These are phyloP conservation scores for Clohesyomyces aquaticus DNA, from an alignment of 495 filamentous ascomycete genomes.

Conservation along the genomic window DNA sequence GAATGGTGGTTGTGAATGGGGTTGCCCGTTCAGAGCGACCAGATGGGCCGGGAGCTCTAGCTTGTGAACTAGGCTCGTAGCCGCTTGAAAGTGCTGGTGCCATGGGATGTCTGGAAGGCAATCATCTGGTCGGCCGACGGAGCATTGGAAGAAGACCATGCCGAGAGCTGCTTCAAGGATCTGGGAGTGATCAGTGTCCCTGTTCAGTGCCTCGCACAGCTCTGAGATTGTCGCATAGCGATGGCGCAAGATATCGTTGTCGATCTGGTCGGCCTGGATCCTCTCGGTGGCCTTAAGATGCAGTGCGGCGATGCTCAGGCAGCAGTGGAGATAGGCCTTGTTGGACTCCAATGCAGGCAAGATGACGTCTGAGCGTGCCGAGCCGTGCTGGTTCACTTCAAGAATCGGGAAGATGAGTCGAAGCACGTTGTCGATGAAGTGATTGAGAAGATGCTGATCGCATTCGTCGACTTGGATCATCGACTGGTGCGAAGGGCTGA, in stretches of 20 bases:
- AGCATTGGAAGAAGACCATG: constrained; percentile 97
- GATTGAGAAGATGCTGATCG: constrained; percentile 83
- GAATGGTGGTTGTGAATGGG: constrained; percentile 73
- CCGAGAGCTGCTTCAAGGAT: constrained; percentile 93
- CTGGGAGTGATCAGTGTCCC: constrained; percentile 78
- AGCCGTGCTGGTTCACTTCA: constrained; percentile 83
- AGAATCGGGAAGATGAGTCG: constrained; percentile 89
- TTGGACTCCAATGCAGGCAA: constrained; percentile 85
- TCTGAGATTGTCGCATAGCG: constrained; percentile 85
- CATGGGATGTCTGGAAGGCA: constrained; percentile 91
- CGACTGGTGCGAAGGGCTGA: constrained; percentile 60
- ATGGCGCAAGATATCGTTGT: constrained; percentile 92
- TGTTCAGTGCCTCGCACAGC: constrained; percentile 79
- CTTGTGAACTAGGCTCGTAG: constrained; percentile 75
- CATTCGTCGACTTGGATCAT: constrained; percentile 86
- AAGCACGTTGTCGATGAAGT: constrained; percentile 88
- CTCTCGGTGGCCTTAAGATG: constrained; percentile 82
- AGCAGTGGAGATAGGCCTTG: constrained; percentile 93
- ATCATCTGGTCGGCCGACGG: constrained; percentile 84
- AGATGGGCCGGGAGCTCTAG: constrained; percentile 74
- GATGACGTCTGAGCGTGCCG: constrained; percentile 75
- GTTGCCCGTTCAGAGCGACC: constrained; percentile 57
- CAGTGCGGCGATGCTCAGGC: constrained; percentile 91
- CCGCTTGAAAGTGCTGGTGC: constrained; percentile 95
- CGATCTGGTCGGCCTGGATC: constrained; percentile 72